Conservation (phyloP, 257 asterid species). For the Agastache rugosa region DNA sequence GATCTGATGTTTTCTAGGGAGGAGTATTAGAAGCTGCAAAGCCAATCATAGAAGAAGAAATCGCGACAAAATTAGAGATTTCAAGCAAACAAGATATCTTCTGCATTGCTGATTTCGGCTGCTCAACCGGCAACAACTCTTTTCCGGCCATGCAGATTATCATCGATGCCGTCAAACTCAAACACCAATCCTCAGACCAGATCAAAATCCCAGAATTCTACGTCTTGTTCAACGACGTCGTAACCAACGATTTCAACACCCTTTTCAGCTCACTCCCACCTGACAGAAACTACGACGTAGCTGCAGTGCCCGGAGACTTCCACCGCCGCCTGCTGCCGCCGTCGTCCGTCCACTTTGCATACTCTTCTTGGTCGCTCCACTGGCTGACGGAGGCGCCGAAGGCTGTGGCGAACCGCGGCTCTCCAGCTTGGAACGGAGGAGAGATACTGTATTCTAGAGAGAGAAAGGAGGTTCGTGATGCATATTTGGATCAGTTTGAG, state of each 20-base stretch:
- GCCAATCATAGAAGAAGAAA: constrained; percentile 35
- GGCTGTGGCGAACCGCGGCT: constrained; percentile 26
- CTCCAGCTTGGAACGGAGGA: constrained; percentile 45
- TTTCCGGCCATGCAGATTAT: constrained; percentile 40
- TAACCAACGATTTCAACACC: constrained; percentile 41
- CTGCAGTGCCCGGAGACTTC: constrained; percentile 36
- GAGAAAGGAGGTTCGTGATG: constrained; percentile 34
- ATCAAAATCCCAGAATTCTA: neutral
- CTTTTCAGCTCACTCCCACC: constrained; percentile 39
- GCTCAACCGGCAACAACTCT: constrained; percentile 51
- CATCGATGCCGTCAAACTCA: constrained; percentile 20
- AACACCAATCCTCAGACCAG: neutral
- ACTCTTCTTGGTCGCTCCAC: constrained; percentile 46
- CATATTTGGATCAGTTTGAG: constrained; percentile 34
- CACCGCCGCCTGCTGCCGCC: constrained; percentile 37
- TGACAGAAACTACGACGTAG: constrained; percentile 1
- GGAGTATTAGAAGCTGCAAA: constrained; percentile 35
- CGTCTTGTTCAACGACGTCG: constrained; percentile 16
- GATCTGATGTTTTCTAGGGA: constrained; percentile 1
- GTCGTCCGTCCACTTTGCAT: constrained; percentile 42
- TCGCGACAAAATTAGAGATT: constrained; percentile 30
- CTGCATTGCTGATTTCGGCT: constrained; percentile 49
- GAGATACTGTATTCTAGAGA: constrained; percentile 26
- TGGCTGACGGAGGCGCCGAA: constrained; percentile 44
- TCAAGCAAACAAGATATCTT: neutral